phyloP scores from a whole-genome alignment of 441 rosid genomes.

The Pelargonium australe region DNA sequence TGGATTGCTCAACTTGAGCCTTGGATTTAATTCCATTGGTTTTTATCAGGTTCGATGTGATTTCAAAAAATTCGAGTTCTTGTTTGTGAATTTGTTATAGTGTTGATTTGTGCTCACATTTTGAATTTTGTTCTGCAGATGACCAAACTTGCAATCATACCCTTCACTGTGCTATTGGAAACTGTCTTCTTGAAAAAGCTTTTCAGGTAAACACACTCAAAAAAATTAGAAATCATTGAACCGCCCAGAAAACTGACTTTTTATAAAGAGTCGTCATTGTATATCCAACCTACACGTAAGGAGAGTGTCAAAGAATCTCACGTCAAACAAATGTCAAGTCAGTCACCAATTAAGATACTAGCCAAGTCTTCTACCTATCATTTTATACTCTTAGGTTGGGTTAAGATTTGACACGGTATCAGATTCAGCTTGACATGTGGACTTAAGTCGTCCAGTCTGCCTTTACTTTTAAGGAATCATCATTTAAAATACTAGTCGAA shows the following conservation, averaged over 20 bases:
- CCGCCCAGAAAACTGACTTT: no score
- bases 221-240: no score
- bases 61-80: no score
- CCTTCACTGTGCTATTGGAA: conserved; percentile 87
- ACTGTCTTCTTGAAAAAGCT: conserved; percentile 82
- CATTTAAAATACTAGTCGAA: no score
- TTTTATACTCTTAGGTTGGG: no score
- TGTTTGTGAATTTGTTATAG: not conserved
- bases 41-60: conserved; percentile 61
- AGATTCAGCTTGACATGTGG: not conserved
- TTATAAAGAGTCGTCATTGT: no score
- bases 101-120: not conserved
- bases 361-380: not conserved
- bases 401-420: no score
- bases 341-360: not conserved
- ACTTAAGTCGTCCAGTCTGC: no score
- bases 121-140: conserved; percentile 36
- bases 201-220: conserved; percentile 51
- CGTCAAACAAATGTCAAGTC: no score
- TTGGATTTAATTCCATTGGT: conserved; percentile 94
- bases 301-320: no score
- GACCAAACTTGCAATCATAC: conserved; percentile 97
- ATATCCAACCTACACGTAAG: no score
- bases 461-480: no score
- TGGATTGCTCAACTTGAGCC: conserved; percentile 86